Percentiles rank a stretch among this genome's conserved stretches.
Evolutionary conservation across 2,329 filamentous ascomycete genomes (phyloP).

Genomic region (Monilinia polystroma): DNA sequence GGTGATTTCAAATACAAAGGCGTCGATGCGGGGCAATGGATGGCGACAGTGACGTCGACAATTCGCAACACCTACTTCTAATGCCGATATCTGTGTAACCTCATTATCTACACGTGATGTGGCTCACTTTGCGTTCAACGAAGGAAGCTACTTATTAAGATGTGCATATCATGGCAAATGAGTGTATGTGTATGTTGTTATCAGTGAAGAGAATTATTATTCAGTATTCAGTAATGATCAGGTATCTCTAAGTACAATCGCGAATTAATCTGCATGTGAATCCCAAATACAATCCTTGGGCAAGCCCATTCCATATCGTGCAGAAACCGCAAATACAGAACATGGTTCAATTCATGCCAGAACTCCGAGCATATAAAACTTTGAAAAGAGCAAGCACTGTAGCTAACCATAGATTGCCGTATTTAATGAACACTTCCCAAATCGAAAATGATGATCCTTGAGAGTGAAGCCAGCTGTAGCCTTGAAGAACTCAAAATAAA

Average conservation of each 20-base stretch:
- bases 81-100: not conserved
- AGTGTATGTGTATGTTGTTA: not conserved
- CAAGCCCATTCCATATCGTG: not conserved
- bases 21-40: slow-evolving; percentile 10
- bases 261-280: slow-evolving; percentile 5
- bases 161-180: not conserved
- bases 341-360: slow-evolving; percentile 6
- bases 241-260: slow-evolving; percentile 3
- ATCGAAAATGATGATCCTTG: not conserved
- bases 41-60: slow-evolving; percentile 18
- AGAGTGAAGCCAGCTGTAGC: not conserved
- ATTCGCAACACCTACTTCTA: not conserved
- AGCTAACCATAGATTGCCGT: not conserved
- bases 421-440: not conserved
- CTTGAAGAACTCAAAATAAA: not conserved
- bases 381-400: not conserved
- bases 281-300: slow-evolving; percentile 7
- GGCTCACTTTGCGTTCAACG: not conserved
- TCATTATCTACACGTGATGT: slow-evolving; percentile 18
- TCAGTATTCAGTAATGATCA: not conserved
- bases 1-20: not conserved
- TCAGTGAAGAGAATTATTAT: not conserved
- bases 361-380: slow-evolving; percentile 15
- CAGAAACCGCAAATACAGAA: slow-evolving; percentile 7
- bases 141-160: not conserved